Base-by-base conservation (phyloP, 169 alveolate species). In the Eimeria sp. region DNA sequence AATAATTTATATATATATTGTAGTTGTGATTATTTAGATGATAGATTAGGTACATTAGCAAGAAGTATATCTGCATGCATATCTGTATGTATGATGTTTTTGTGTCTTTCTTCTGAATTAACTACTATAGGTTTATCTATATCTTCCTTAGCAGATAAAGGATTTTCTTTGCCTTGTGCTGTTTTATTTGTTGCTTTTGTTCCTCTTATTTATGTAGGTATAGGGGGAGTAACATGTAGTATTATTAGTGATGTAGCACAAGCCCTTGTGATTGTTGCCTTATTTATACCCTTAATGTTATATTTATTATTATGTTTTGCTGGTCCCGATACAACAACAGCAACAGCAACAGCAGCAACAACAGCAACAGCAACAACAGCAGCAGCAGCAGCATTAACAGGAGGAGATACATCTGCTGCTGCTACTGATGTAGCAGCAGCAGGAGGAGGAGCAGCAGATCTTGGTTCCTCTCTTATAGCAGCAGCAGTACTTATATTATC, bases 41-140 rank as follows among this genome's bases (percentile, higher is more conserved):
- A 11, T 61, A 88, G 97, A 10, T 96, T 82, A 30, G 97, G 97
- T 43, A 57, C 27, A 2, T 43, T n/a, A 30, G 92, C 92, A 20
- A 92, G 93, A 61, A 65, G 86, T 45, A 78, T 51, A 40, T 76
- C 89, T 13, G 63, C 95, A 22, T 10, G 20, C 16, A 63, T 96
- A 25, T 96, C 97, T 14, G 76, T 96, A 14, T 40, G 27, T 40
- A 91, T 49, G 92, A 90, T 96, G 96, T 96, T 89, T 43, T 22
- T 92, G 43, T 18, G 54, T 25, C 95, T 96, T 13, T 75, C 90
- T 5, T 61, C 78, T 4, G 97, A 96, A 67, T 89, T 96, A 18
- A 96, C 97, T 2, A 91, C 96, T 27, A 82, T 96, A 20, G 97
- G 95, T 14, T 7, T 65, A 27, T 75, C 97, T 30, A 58, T 95